Evolutionary conservation across 148 eudicot species (phyloP).

Genomic region (Bassia scoparia): DNA sequence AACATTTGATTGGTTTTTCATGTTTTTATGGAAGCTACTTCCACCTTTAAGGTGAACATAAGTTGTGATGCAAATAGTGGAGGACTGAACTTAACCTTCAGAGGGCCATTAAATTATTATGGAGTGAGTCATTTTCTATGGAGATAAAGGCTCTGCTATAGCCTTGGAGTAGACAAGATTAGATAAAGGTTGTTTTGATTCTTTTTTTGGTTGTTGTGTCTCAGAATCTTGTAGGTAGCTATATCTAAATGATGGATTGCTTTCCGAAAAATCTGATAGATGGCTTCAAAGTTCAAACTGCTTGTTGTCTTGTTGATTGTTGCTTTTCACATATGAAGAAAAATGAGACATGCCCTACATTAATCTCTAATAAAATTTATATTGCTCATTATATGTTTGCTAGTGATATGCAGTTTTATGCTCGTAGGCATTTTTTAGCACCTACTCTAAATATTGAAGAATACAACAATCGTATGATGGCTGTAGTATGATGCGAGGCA

Average conservation of each 20-base stretch:
- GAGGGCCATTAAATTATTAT: no score
- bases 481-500: constrained; percentile 90
- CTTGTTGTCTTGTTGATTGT: background rate
- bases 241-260: background rate
- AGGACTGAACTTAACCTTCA: background rate
- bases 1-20: background rate
- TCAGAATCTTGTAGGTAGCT: no score
- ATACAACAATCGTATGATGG: constrained; percentile 90
- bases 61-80: background rate
- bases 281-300: background rate
- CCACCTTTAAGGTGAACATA: background rate
- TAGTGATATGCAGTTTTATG: constrained; percentile 62
- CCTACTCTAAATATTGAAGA: constrained; percentile 88
- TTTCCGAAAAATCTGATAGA: background rate
- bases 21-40: background rate
- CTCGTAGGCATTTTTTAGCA: constrained; percentile 88
- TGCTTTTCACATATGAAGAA: background rate
- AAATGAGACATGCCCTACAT: background rate
- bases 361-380: background rate
- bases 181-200: background rate
- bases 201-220: no score
- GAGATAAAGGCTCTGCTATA: background rate
- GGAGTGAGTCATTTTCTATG: background rate
- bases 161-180: background rate
- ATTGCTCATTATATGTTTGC: constrained; percentile 8